Evolutionary conservation across 768 basidiomycete species (phyloP), one percentile per base, ranked within the genome.

Genomic region (Suillus americanus): DNA sequence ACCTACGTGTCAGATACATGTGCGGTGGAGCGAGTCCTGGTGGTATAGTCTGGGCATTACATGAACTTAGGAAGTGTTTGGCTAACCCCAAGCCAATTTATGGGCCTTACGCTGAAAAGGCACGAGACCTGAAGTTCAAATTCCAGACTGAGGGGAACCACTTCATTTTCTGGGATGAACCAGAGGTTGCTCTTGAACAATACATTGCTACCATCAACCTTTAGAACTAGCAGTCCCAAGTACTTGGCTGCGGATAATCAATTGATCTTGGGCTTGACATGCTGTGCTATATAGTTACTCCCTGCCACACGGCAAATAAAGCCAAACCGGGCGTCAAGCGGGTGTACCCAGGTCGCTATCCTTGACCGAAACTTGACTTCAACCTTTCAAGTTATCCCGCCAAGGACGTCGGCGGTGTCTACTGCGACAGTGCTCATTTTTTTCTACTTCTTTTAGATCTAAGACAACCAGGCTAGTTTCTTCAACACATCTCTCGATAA

Each of bases 1-100:
- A 41, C 13, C 5, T 65, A 45, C 60, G 41, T 28, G 30, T 66
- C 40, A 60, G 51, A 14, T 62, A 65, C 48, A 25, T 62, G 38
- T 55, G 59, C 43, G 63, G 63, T 25, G 46, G 57, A 20, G 30
- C 60, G 28, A 53, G 46, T n/a, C 5, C 35, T 23, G 63, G 63
- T 28, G 0, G 5, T 20, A 53, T 64, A 16, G 25, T 66, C 10
- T 60, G 56, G 38, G 16, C 13, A 5, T 14, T 57, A 23, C 40
- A 61, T 23, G 53, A 62, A 48, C 20, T 66, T 37, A 64, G 51
- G 38, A 55, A 28, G 41, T 30, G 25, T 46, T 43, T 54, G 55
- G 33, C 20, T 50, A 41, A 40, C 40, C 59, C 59, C 23, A 51
- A 41, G 59, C 40, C 59, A 37, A 7, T 51, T n/a, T 60, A 50